phyloP scores from a whole-genome alignment of 108 stramenopile genomes.

The Nitzschia sp. region DNA sequence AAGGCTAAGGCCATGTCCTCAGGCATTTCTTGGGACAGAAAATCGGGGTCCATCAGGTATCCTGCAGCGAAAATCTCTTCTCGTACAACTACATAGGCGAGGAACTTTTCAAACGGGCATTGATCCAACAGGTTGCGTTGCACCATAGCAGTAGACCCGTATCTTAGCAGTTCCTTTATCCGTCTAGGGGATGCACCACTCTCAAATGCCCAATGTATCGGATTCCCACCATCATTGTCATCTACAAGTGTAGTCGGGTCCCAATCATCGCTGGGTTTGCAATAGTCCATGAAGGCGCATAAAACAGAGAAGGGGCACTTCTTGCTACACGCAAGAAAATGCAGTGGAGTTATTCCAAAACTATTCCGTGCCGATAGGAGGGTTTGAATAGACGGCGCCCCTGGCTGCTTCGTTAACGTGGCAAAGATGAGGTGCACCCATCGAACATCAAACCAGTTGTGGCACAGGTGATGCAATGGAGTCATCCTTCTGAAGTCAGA shows the following conservation, averaged over 20 bases:
- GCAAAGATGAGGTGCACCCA: conserved; percentile 23
- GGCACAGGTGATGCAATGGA: conserved; percentile 32
- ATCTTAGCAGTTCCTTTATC: conserved; percentile 26
- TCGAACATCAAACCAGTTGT: conserved; percentile 21
- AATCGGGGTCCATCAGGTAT: conserved; percentile 2
- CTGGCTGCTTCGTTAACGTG: conserved; percentile 15
- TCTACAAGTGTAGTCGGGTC: conserved; percentile 24
- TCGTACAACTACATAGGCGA: conserved; percentile 16
- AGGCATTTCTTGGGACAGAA: conserved; percentile 22
- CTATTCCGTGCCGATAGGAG: conserved; percentile 22
- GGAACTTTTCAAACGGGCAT: conserved; percentile 30
- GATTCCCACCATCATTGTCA: conserved; percentile 35
- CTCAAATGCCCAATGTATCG: conserved; percentile 35
- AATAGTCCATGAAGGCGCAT: conserved; percentile 28
- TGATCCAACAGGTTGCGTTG: conserved; percentile 14
- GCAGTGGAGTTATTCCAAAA: conserved; percentile 31
- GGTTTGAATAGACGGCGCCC: conserved; percentile 24
- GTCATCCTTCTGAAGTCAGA: conserved; percentile 22
- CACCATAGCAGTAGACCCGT: conserved; percentile 13
- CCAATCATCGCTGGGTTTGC: conserved; percentile 15
- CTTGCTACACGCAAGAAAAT: conserved; percentile 34
- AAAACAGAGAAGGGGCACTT: conserved; percentile 29
- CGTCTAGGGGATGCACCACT: conserved; percentile 26
- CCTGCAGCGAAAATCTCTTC: too few species aligned
- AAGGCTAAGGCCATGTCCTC: background rate